Percentiles rank a stretch among this genome's conserved stretches.
phyloP scores from a whole-genome alignment of 805 yeast genomes.

The Novakomyces olei region DNA sequence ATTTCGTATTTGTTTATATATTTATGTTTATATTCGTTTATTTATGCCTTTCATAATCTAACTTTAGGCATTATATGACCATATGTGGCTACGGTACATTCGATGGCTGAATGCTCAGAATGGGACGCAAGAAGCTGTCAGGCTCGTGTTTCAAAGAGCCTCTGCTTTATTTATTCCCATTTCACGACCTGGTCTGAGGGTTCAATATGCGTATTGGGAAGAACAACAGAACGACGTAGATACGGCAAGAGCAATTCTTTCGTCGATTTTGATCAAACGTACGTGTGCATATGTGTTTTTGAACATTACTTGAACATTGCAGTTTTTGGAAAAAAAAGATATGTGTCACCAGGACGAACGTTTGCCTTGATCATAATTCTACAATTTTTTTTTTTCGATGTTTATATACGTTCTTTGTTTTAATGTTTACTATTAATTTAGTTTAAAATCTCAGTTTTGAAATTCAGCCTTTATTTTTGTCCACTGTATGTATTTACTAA shows the following conservation, averaged over 20 bases:
- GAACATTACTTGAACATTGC: not conserved
- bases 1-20: too few species aligned
- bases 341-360: too few species aligned
- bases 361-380: too few species aligned
- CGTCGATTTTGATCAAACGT: conserved; percentile 10
- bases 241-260: conserved; percentile 13
- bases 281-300: not conserved
- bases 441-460: too few species aligned
- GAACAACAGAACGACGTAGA: conserved; percentile 13
- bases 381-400: too few species aligned
- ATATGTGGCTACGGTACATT: conserved; percentile 48
- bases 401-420: too few species aligned
- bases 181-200: conserved; percentile 12
- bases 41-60: too few species aligned
- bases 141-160: conserved; percentile 31
- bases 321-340: too few species aligned
- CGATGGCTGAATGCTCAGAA: conserved; percentile 24
- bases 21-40: too few species aligned
- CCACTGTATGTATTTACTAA: not conserved
- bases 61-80: conserved; percentile 33
- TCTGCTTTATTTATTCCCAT: conserved; percentile 16
- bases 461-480: too few species aligned
- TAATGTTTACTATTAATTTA: too few species aligned
- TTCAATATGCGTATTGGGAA: conserved; percentile 15
- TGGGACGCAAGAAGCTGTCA: conserved; percentile 15